Evolutionary conservation across 768 basidiomycete genomes (phyloP).

Genomic region (Cystobasidium ongulense): DNA sequence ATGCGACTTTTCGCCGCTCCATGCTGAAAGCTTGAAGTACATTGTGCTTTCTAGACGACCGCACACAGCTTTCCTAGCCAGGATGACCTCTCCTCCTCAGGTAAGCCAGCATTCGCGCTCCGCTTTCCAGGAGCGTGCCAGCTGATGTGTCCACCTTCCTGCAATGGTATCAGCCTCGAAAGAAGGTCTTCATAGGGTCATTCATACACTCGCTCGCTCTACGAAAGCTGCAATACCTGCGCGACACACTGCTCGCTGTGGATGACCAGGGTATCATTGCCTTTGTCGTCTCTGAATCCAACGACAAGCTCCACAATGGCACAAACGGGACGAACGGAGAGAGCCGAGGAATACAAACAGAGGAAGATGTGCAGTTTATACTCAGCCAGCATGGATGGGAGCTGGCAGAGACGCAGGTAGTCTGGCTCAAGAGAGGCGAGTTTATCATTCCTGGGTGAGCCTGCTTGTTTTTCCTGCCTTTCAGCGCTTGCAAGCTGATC

Average conservation of each 20-base stretch:
- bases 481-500: neutral
- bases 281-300: conserved; percentile 34
- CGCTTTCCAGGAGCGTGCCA: neutral
- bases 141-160: neutral
- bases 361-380: conserved; percentile 9
- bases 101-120: neutral
- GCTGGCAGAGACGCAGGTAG: neutral
- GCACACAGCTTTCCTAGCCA: too few species aligned
- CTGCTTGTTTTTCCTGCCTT: neutral
- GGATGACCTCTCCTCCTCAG: neutral
- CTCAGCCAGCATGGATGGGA: conserved; percentile 21
- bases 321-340: neutral
- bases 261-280: conserved; percentile 38
- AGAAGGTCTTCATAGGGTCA: conserved; percentile 35
- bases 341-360: neutral
- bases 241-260: conserved; percentile 38
- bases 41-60: too few species aligned
- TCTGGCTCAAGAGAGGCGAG: conserved; percentile 29
- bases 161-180: neutral
- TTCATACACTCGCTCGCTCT: conserved; percentile 35
- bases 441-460: conserved; percentile 40
- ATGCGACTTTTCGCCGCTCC: too few species aligned
- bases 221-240: conserved; percentile 38
- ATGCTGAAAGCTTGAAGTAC: too few species aligned
- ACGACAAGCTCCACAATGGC: neutral